phyloP scores from a whole-genome alignment of 108 stramenopile genomes.

The Thalassiosira profunda region DNA sequence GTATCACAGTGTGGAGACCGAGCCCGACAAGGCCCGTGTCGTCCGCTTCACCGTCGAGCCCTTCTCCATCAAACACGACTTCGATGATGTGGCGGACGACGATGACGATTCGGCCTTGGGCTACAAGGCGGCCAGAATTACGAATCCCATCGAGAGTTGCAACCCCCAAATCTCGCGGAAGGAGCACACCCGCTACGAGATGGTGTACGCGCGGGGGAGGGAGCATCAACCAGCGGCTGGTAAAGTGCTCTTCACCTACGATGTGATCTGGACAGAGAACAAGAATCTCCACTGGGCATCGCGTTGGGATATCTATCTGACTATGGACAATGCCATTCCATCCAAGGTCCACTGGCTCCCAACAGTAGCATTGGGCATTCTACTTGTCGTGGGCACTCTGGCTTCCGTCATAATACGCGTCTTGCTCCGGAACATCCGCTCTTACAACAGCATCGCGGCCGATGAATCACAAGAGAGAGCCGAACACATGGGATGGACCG shows the following conservation, averaged over 20 bases:
- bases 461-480: slow-evolving; percentile 98
- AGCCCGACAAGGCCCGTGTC: slow-evolving; percentile 80
- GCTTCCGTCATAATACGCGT: slow-evolving; percentile 96
- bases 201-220: slow-evolving; percentile 67
- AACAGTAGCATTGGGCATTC: slow-evolving; percentile 92
- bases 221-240: slow-evolving; percentile 77
- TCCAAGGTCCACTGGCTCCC: slow-evolving; percentile 95
- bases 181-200: slow-evolving; percentile 80
- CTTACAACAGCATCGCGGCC: slow-evolving; percentile 90
- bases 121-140: slow-evolving; percentile 66
- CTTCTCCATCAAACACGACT: slow-evolving; percentile 95
- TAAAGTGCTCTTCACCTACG: slow-evolving; percentile 95
- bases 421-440: slow-evolving; percentile 88
- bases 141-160: slow-evolving; percentile 75
- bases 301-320: slow-evolving; percentile 98
- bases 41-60: slow-evolving; percentile 97
- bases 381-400: slow-evolving; percentile 95
- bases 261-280: slow-evolving; percentile 92
- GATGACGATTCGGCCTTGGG: slow-evolving; percentile 53
- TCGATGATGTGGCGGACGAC: slow-evolving; percentile 51
- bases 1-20: slow-evolving; percentile 91
- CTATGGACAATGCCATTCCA: slow-evolving; percentile 94
- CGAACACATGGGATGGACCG: slow-evolving; percentile 97
- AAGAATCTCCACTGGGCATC: slow-evolving; percentile 92
- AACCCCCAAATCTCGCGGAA: slow-evolving; percentile 36